Evolutionary conservation across 176 grass and related monocot genomes (phyloP).

Genomic region (Oryza australiensis): DNA sequence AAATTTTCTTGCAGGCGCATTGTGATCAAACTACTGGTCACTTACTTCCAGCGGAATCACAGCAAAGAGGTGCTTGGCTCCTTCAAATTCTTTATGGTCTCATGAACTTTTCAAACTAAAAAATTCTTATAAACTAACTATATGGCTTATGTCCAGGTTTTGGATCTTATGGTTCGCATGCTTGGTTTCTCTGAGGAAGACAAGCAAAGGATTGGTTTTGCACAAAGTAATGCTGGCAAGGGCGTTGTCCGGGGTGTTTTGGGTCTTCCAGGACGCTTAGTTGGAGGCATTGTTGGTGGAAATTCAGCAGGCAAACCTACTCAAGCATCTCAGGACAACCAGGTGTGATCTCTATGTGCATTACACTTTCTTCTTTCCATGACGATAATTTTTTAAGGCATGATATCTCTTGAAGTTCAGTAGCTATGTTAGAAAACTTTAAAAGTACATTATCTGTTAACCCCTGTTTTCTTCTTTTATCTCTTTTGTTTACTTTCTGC

Average conservation of each 20-base stretch:
- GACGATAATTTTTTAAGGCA: neutral
- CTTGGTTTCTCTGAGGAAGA: constrained; percentile 97
- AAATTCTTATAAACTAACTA: neutral
- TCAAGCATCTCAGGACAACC: constrained; percentile 59
- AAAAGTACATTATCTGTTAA: neutral
- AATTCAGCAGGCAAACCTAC: constrained; percentile 46
- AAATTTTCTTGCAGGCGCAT: constrained; percentile 68
- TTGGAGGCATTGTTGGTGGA: constrained; percentile 78
- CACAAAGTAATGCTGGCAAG: constrained; percentile 74
- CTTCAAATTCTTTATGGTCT: neutral
- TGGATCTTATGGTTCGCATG: constrained; percentile 94
- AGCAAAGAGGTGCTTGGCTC: constrained; percentile 83
- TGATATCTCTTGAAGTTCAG: constrained; percentile 15
- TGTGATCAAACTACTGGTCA: constrained; percentile 88
- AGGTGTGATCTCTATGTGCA: constrained; percentile 41
- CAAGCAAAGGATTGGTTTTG: constrained; percentile 83
- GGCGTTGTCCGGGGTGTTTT: constrained; percentile 84
- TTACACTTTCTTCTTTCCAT: constrained; percentile 1
- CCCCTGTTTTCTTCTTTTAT: neutral
- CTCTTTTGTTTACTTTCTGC: neutral
- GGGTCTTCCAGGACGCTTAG: constrained; percentile 74
- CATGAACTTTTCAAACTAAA: neutral
- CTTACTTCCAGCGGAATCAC: constrained; percentile 93
- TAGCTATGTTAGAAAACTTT: neutral
- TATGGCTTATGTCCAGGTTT: constrained; percentile 49